phyloP scores from a whole-genome alignment of 352 stramenopile species.

The Phytophthora cryptogea region DNA sequence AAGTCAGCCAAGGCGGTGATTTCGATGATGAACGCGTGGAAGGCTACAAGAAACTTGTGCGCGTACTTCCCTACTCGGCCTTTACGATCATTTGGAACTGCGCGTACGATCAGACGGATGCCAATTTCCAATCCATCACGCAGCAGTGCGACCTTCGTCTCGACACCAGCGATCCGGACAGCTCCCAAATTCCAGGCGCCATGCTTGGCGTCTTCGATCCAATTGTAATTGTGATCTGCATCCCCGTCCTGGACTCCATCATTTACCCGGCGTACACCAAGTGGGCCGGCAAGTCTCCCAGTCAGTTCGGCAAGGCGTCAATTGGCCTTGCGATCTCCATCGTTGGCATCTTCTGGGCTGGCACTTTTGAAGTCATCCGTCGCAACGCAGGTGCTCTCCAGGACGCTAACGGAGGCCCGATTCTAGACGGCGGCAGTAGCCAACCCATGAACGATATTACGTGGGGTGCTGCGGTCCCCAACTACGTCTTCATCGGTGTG shows the following conservation, averaged over 20 bases:
- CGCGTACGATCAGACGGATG: constrained; percentile 67
- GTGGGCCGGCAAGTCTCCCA: constrained; percentile 29
- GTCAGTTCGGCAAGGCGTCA: constrained; percentile 40
- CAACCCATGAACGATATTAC: constrained; percentile 67
- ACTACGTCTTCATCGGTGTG: constrained; percentile 64
- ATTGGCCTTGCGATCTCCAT: constrained; percentile 34
- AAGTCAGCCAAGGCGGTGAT: constrained; percentile 35
- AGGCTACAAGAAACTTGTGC: constrained; percentile 53
- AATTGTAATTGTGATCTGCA: constrained; percentile 44
- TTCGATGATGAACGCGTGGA: constrained; percentile 51
- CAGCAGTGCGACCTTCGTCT: constrained; percentile 71
- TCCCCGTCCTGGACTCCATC: constrained; percentile 41
- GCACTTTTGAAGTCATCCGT: constrained; percentile 57
- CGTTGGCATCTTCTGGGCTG: constrained; percentile 44
- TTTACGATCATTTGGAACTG: constrained; percentile 72
- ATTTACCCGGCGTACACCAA: constrained; percentile 48
- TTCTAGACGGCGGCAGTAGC: constrained; percentile 43
- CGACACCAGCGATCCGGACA: constrained; percentile 37
- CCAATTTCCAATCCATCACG: constrained; percentile 75
- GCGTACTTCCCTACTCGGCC: constrained; percentile 50
- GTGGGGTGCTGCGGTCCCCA: constrained; percentile 53
- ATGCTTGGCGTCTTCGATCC: constrained; percentile 59
- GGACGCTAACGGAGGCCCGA: constrained; percentile 35
- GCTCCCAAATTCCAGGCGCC: constrained; percentile 55
- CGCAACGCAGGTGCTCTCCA: constrained; percentile 49